Base-by-base conservation (phyloP, 2,329 filamentous ascomycete genomes). In the Phialophora macrospora region DNA sequence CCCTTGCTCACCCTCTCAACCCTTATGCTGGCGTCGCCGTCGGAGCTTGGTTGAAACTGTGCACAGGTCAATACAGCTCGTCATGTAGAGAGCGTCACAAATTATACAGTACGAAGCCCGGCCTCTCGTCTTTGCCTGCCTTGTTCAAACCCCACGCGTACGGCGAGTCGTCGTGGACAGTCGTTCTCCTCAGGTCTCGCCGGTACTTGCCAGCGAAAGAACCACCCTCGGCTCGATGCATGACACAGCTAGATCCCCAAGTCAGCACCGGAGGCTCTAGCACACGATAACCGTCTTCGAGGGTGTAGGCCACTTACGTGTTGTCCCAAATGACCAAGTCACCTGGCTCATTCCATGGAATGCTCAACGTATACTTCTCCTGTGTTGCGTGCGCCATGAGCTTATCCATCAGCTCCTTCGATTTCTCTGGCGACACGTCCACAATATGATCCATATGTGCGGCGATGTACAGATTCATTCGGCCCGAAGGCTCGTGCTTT, bases 261-360 rank as follows among this genome's bases (percentile, higher is more conserved):
- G 34, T 66, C 41, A 63, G 64, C 56, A 8, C 20, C n/a, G 20
- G 24, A 12, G 26, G 28, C 30, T 8, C 17, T 55, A 34, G 26
- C 48, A 26, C 22, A 34, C 24, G 22, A 11, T 22, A 11, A 51
- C 9, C 22, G 26, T 30, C 38, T 14, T 12, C 7, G 28, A 24
- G n/a, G 20, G 41, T 17, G 11, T 9, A 9, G 30, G 20, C 17
- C 11, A 28, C 65, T 61, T 52, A 67, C 65, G 82, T 82, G 72
- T 87, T 88, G 70, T 88, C 85, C 85, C 85, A 87, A 28, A 85
- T 79, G 20, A 87, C 73, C 66, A 87, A 55, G 71, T 87, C 85
- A 0, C 82, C 79, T 0, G 75, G 71, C 3, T 80, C 71, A 26
- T 80, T 69, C 84, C 84, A 87, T 41, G 76, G 72, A 8, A 86